Evolutionary conservation across 495 filamentous ascomycete genomes (phyloP), one percentile per base, ranked within the genome.

Genomic region (Gamarada debralockiae): DNA sequence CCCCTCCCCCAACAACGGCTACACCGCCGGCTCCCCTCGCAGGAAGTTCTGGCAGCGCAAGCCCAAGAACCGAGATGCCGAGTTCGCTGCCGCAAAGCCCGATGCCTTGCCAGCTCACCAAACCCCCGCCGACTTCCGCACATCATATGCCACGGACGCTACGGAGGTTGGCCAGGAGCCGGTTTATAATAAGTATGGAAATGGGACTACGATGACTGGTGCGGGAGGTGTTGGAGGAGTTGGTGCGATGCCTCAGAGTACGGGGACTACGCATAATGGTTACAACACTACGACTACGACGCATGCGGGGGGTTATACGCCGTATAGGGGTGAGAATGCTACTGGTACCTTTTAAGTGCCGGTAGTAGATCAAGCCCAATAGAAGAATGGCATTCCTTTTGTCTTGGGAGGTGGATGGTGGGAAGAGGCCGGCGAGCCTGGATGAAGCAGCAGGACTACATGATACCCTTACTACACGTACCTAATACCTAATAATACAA

Each of bases 1-100:
- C 33, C 88, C 90, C 21, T 78, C 80, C 54, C 87, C 89, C 7
- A 74, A 78, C 46, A 92, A 91, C 75, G 74, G 80, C 65, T 91
- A 92, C 72, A 90, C 87, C 17, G 81, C 77, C 23, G 89, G 87
- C 47, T 75, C 74, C 55, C 75, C 69, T 23, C 65, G 70, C 31
- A 64, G 67, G 29, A 58, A 57, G 36, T 76, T 80, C 69, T 83
- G 76, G 73, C 69, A 57, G 55, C 55, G 57, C 36, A 51, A 52
- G 68, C 50, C 70, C 68, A 56, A 76, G 70, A 59, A 72, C 67
- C 73, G 15, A 67, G 45, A 49, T 31, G 14, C 18, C 65, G 18
- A 64, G 49, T 29, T 41, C 68, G 72, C 46, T 67, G 68, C 6
- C 5, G 40, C 6, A 7, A 21, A 21, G 10, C 57, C 55, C 21